Evolutionary conservation across 768 basidiomycete genomes (phyloP).

Genomic region (Auricularia cornea): DNA sequence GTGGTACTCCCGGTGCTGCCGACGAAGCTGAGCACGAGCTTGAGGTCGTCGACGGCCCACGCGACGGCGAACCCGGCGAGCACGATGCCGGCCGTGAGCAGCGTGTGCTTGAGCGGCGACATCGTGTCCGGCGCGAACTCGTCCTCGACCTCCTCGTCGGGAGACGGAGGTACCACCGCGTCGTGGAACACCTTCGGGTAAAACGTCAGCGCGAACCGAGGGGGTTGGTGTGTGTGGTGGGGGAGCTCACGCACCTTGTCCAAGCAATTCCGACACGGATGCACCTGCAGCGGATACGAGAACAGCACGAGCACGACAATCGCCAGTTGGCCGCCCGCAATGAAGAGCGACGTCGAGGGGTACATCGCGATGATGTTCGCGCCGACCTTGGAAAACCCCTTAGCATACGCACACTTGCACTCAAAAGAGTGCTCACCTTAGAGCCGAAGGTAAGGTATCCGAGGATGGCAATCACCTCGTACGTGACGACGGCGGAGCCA

Average conservation of each 20-base stretch:
- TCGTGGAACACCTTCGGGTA: slow-evolving; percentile 15
- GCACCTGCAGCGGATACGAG: slow-evolving; percentile 90
- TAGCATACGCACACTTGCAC: not conserved
- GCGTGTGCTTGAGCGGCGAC: slow-evolving; percentile 54
- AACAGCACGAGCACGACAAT: slow-evolving; percentile 87
- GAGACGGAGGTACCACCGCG: slow-evolving; percentile 29
- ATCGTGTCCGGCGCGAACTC: slow-evolving; percentile 55
- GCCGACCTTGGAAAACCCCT: slow-evolving; percentile 55
- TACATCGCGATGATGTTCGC: slow-evolving; percentile 95
- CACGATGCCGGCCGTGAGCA: slow-evolving; percentile 63
- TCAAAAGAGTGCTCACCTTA: slow-evolving; percentile 39
- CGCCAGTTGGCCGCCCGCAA: slow-evolving; percentile 87
- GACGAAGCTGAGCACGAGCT: slow-evolving; percentile 88
- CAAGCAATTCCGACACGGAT: slow-evolving; percentile 85
- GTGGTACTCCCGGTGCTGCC: slow-evolving; percentile 96
- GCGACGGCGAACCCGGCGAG: slow-evolving; percentile 60
- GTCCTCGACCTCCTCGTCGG: slow-evolving; percentile 40
- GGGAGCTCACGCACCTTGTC: slow-evolving; percentile 54
- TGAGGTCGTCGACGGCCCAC: slow-evolving; percentile 69
- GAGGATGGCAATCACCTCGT: slow-evolving; percentile 81
- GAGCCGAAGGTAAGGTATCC: slow-evolving; percentile 93
- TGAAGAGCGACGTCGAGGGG: slow-evolving; percentile 80
- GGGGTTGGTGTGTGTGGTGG: not conserved
- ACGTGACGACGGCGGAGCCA: slow-evolving; percentile 72
- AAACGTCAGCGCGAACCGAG: too few species aligned